Base-by-base conservation (phyloP, 1,139 yeast genomes). In the Debaryomyces sp. region DNA sequence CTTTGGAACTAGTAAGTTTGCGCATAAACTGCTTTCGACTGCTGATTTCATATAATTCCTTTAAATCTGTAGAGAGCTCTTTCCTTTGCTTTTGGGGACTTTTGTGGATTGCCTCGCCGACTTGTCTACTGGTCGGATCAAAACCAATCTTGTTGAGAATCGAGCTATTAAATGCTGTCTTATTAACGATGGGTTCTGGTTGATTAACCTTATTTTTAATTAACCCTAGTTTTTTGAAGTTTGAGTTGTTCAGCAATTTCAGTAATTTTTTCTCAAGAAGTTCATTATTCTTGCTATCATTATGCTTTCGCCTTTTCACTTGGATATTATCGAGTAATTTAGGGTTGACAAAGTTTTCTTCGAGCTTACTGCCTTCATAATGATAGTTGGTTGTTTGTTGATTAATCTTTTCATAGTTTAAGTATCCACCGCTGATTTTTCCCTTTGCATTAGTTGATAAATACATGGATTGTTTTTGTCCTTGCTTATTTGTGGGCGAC, bases 101-200 rank as follows among this genome's bases (percentile, higher is more conserved):
- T 33, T 41, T 48, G 46, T 46, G 45, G n/a, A 45, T 40, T 13
- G 44, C 22, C 34, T 46, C 51, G 24, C 41, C 51, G 13, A 36
- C 15, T n/a, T 42, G 43, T 23, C 49, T 46, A 15, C 38, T 38
- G 1, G 82, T 77, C 1, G 85, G 85, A 59, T 81, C 84, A 57
- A 76, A 80, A 2, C 86, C 85, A 34, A 80, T 64, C 29, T 68
- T 65, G 21, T 68, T 66, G 22, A 80, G 59, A 21, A 27, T 36
- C 27, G 36, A 18, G 8, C 42, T 61, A 6, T 41, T 41, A 8
- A 41, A 41, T 61, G 18, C 70, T 56, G 35, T 66, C 53, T 24
- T 53, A 53, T 52, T 44, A 52, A 50, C 43, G 46, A 55, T 52
- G 52, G 62, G 50, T 51, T 63, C 58, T 35, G 56, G 50, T 51